Percentiles rank a stretch among this genome's conserved stretches.
phyloP scores from a whole-genome alignment of 805 yeast species.

The Maudiozyma pseudohumilis region DNA sequence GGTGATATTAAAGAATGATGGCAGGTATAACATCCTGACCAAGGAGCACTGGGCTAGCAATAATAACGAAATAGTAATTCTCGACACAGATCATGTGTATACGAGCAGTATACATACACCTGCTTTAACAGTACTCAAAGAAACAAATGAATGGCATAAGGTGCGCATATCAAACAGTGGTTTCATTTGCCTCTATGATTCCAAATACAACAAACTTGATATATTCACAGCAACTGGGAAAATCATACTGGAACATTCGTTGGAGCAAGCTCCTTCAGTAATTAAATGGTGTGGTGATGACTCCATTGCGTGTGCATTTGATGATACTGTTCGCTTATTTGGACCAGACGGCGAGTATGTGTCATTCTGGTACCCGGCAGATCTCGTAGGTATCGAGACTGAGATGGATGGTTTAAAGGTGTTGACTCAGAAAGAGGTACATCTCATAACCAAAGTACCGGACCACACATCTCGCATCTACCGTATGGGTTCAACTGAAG shows the following conservation, averaged over 20 bases:
- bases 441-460: constrained; percentile 56
- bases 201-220: constrained; percentile 33
- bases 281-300: constrained; percentile 83
- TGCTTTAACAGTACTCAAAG: constrained; percentile 4
- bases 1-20: constrained; percentile 11
- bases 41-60: constrained; percentile 25
- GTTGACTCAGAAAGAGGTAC: constrained; percentile 46
- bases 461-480: constrained; percentile 50
- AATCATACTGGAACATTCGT: constrained; percentile 18
- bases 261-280: constrained; percentile 33
- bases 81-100: constrained; percentile 19
- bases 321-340: constrained; percentile 55
- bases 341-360: constrained; percentile 52
- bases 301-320: constrained; percentile 51
- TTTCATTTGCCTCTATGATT: constrained; percentile 42
- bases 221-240: constrained; percentile 34
- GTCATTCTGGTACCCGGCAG: constrained; percentile 41
- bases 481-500: constrained; percentile 72
- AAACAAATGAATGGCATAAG: constrained; percentile 22
- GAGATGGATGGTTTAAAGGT: constrained; percentile 65
- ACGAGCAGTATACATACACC: constrained; percentile 7
- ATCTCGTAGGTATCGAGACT: constrained; percentile 36
- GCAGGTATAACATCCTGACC: constrained; percentile 18
- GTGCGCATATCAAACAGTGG: constrained; percentile 19
- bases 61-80: constrained; percentile 11